Evolutionary conservation across 1,284 basidiomycete species (phyloP), one percentile per base, ranked within the genome.

Genomic region (Moniliella sp.): DNA sequence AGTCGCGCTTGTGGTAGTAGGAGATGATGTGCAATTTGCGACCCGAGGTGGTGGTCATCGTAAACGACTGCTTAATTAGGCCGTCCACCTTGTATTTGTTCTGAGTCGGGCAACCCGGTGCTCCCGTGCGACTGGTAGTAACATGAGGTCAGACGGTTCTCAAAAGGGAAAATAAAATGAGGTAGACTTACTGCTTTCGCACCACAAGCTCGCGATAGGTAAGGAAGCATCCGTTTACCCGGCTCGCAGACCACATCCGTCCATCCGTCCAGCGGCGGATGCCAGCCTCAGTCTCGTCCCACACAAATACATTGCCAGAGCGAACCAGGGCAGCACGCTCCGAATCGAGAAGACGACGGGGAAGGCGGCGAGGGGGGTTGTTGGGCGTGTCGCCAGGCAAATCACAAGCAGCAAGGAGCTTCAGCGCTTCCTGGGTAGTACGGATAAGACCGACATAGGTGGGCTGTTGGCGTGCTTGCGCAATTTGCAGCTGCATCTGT

Each of bases 221-320:
- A 8, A 67, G 46, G 46, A 66, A 67, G 32, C 64, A 65, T 10
- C 64, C 64, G 25, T 63, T 64, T 4, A 67, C 65, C 18, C 65
- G 50, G 13, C 63, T 65, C 9, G 65, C 65, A 25, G 64, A 64
- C 65, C 65, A 67, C 28, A 64, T 55, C 26, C 62, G 51, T 4
- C 65, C 65, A 42, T 67, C 65, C 4, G 65, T 67, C 65, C 65
- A 67, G 8, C 65, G 40, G n/a, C 63, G 49, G 64, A 67, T 67
- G 35, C 54, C 50, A n/a, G 56, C 54, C 36, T 57, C 51, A 30
- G 52, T 49, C 31, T 58, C 56, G 29, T 57, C 53, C 51, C 53
- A 58, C 5, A 50, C 54, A 42, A 58, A 58, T 32, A 57, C 43
- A 28, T 45, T 47, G 11, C 56, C 56, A 4, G 45, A 45, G 29